These are phyloP conservation scores for Rhizomucor pusillus DNA, from an alignment of 371 early-diverging fungal species.

Conservation along the genomic window DNA sequence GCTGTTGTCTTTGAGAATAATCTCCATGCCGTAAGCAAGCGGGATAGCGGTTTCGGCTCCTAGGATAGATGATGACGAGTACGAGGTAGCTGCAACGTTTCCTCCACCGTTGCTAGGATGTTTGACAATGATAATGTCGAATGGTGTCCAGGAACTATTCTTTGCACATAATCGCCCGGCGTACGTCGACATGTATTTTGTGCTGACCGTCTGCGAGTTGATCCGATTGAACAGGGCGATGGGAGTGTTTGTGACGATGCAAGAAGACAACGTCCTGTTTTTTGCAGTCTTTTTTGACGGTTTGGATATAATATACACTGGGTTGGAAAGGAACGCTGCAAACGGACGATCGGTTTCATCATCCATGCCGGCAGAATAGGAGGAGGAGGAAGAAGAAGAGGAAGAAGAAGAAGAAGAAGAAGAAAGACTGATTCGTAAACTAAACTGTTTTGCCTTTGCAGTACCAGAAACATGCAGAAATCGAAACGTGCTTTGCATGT, in stretches of 20 bases:
- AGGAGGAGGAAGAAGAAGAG: too few relatives aligned
- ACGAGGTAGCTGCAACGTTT: not conserved
- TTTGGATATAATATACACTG: conserved; percentile 81
- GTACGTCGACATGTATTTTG: conserved; percentile 72
- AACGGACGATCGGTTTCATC: conserved; percentile 20
- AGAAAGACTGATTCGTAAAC: conserved; percentile 57
- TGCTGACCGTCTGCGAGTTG: conserved; percentile 84
- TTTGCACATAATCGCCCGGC: conserved; percentile 65
- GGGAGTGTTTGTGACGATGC: conserved; percentile 67
- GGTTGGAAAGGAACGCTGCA: conserved; percentile 66
- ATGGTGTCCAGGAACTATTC: conserved; percentile 76
- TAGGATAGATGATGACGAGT: not conserved
- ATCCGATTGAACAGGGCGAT: conserved; percentile 77
- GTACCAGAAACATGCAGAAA: conserved; percentile 75
- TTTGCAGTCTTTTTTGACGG: conserved; percentile 85
- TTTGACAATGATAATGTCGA: conserved; percentile 61
- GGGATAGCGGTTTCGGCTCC: conserved; percentile 27
- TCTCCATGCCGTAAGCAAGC: conserved; percentile 73
- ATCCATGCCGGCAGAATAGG: too few relatives aligned
- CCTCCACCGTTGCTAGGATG: conserved; percentile 30
- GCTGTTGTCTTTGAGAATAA: conserved; percentile 63
- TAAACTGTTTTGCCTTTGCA: conserved; percentile 76
- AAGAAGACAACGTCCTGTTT: conserved; percentile 58
- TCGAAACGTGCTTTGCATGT: conserved; percentile 50
- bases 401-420: too few relatives aligned